These are phyloP conservation scores for Lichtheimia ramosa DNA, from an alignment of 371 early-diverging fungal species.

Conservation along the genomic window DNA sequence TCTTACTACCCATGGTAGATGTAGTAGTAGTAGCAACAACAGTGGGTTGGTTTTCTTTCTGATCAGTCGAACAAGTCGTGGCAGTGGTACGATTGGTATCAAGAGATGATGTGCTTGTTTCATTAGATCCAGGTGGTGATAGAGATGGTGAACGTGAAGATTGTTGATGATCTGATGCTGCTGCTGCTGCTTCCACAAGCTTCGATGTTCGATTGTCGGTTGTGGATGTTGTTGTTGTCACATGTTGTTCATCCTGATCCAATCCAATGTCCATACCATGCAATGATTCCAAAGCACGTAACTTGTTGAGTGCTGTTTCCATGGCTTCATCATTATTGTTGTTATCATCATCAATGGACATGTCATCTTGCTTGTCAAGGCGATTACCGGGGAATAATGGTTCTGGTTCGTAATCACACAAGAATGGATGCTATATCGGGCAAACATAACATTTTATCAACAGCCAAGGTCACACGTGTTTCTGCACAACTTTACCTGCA, in stretches of 20 bases:
- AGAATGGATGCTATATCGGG: slow-evolving; percentile 35
- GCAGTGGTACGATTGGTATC: too few species aligned
- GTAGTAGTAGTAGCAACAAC: too few species aligned
- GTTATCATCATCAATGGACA: slow-evolving; percentile 2
- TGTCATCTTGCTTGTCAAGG: slow-evolving; percentile 1
- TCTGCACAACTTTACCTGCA: slow-evolving; percentile 25
- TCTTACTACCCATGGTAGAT: not conserved
- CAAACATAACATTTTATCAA: slow-evolving; percentile 1
- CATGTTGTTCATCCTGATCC: not conserved
- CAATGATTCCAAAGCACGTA: slow-evolving; percentile 23
- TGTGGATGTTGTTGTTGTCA: not conserved
- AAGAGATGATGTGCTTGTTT: not conserved
- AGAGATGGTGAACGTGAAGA: slow-evolving; percentile 1
- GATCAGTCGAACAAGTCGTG: too few species aligned
- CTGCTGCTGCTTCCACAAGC: too few species aligned
- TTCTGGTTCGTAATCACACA: slow-evolving; percentile 40
- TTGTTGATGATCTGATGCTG: not conserved
- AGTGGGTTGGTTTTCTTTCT: too few species aligned
- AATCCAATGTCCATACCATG: slow-evolving; percentile 23
- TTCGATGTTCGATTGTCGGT: not conserved
- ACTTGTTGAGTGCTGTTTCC: slow-evolving; percentile 21
- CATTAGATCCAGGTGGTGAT: slow-evolving; percentile 1
- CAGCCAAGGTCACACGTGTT: slow-evolving; percentile 1
- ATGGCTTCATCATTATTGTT: slow-evolving; percentile 19
- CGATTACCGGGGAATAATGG: slow-evolving; percentile 28